Conservation (phyloP, 1,139 yeast genomes). For the Saccharomyces pastorianus region DNA sequence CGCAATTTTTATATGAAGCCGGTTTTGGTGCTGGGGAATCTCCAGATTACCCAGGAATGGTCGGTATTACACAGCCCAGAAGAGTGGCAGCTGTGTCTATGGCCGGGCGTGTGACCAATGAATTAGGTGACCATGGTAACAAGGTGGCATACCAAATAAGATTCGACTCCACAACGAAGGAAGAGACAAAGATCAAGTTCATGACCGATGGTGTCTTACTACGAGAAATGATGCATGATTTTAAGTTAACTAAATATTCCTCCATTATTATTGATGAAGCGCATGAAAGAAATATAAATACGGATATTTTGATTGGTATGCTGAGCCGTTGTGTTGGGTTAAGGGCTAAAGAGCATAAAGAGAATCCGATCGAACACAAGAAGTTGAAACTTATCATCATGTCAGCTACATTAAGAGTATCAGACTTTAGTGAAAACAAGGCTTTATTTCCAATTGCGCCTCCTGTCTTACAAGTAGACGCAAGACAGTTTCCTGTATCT, state of each 20-base stretch:
- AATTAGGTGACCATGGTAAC: constrained; percentile 69
- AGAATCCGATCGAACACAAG: constrained; percentile 42
- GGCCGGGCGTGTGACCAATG: constrained; percentile 83
- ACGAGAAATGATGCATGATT: constrained; percentile 86
- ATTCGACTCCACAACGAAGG: constrained; percentile 67
- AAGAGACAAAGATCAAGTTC: constrained; percentile 76
- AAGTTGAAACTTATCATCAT: constrained; percentile 67
- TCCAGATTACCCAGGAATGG: constrained; percentile 72
- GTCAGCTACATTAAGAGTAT: constrained; percentile 94
- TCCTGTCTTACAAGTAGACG: constrained; percentile 84
- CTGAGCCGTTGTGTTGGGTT: constrained; percentile 77
- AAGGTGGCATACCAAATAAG: constrained; percentile 87
- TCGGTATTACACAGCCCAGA: constrained; percentile 95
- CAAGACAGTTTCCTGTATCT: constrained; percentile 92
- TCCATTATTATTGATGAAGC: constrained; percentile 92
- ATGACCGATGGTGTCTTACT: constrained; percentile 98
- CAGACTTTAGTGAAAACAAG: constrained; percentile 82
- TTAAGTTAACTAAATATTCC: constrained; percentile 71
- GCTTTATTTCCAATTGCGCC: constrained; percentile 70
- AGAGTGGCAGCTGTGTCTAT: constrained; percentile 97
- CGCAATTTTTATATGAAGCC: constrained; percentile 73
- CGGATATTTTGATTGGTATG: constrained; percentile 93
- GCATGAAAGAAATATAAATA: constrained; percentile 90
- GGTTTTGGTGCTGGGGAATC: constrained; percentile 69
- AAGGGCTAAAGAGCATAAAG: constrained; percentile 49